A percentile compares a stretch with the other conserved stretches of the same genome.
Evolutionary conservation across 495 filamentous ascomycete species (phyloP).

Genomic region (Glonium stellatum): DNA sequence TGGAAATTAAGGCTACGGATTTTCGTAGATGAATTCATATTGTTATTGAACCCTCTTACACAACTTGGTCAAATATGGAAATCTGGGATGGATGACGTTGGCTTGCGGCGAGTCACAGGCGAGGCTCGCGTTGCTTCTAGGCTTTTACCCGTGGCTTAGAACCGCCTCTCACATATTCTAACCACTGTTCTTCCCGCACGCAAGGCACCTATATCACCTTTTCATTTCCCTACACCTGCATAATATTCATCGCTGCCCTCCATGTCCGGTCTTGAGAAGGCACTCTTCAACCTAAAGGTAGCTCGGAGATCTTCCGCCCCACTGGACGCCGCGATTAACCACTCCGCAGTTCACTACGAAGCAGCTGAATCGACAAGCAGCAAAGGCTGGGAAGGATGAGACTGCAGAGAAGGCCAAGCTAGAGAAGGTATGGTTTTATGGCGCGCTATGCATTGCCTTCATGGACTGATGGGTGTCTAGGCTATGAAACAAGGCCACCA

Average conservation of each 20-base stretch:
- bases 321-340: slow-evolving; percentile 8
- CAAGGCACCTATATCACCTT: not conserved
- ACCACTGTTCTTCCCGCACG: too few relatives aligned
- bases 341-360: slow-evolving; percentile 68
- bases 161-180: too few relatives aligned
- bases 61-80: too few relatives aligned
- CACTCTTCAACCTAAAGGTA: slow-evolving; percentile 59
- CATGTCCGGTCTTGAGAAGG: slow-evolving; percentile 59
- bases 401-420: slow-evolving; percentile 73
- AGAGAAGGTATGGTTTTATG: slow-evolving; percentile 54
- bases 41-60: too few relatives aligned
- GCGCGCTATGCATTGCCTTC: not conserved
- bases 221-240: not conserved
- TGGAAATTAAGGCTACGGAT: not conserved
- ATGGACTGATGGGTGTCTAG: slow-evolving; percentile 24
- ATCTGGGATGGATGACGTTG: slow-evolving; percentile 1
- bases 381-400: slow-evolving; percentile 77
- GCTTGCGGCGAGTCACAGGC: not conserved
- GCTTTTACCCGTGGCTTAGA: not conserved
- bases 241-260: slow-evolving; percentile 6
- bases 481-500: slow-evolving; percentile 58
- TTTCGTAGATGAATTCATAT: too few relatives aligned
- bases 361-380: slow-evolving; percentile 71
- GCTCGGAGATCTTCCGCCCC: slow-evolving; percentile 1
- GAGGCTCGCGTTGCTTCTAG: not conserved